Percentiles rank a stretch among this genome's conserved stretches.
These are phyloP conservation scores for Xylaria multiplex DNA, from an alignment of 2,329 filamentous ascomycete species.

Conservation along the genomic window DNA sequence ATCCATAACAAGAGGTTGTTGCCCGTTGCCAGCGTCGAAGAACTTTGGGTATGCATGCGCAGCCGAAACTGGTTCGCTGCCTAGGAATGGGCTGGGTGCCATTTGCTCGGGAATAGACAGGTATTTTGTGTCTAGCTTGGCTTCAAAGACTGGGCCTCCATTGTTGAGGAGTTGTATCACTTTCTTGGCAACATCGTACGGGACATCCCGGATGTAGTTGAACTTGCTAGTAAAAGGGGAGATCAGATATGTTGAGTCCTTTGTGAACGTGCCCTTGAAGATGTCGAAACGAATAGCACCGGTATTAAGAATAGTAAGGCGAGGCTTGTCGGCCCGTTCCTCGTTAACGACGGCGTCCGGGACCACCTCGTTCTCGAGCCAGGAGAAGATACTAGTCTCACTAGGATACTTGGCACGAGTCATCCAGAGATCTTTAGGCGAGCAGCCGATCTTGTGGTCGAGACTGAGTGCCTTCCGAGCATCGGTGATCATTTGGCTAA, in stretches of 20 bases:
- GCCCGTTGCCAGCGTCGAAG: conserved; percentile 34
- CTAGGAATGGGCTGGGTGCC: conserved; percentile 34
- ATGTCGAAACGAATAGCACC: conserved; percentile 95
- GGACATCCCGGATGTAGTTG: conserved; percentile 80
- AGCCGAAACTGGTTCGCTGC: conserved; percentile 11
- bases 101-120: conserved; percentile 62
- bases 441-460: conserved; percentile 82
- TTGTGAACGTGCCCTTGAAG: conserved; percentile 90
- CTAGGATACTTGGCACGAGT: conserved; percentile 78
- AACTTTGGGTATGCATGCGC: conserved; percentile 22
- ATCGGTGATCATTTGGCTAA: conserved; percentile 73
- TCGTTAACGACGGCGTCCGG: conserved; percentile 71
- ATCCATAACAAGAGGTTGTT: conserved; percentile 39
- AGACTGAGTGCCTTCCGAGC: conserved; percentile 77
- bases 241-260: conserved; percentile 84
- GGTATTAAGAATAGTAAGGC: conserved; percentile 84
- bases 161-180: conserved; percentile 70
- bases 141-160: conserved; percentile 60
- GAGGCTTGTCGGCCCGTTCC: conserved; percentile 67
- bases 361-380: conserved; percentile 80
- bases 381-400: conserved; percentile 80
- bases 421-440: conserved; percentile 84
- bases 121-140: conserved; percentile 55
- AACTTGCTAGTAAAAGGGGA: conserved; percentile 89
- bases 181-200: conserved; percentile 77